Evolutionary conservation across 768 basidiomycete genomes (phyloP), one percentile per base, ranked within the genome.

Genomic region (Tremella fuciformis): DNA sequence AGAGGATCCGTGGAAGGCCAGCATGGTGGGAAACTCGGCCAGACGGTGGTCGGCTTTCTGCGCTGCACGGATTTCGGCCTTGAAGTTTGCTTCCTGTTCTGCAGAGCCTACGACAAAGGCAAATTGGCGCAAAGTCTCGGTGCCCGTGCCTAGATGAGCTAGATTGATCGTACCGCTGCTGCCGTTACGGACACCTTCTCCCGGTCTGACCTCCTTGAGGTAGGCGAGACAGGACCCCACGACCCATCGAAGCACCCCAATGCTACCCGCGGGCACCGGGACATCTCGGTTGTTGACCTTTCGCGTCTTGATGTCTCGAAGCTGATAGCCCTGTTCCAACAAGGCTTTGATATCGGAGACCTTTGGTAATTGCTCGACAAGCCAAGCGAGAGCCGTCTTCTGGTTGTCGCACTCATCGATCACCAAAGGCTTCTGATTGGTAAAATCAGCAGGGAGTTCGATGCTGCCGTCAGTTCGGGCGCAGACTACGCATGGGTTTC

Each of bases 211-310:
- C 26, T 66, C 68, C 39, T 63, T 66, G 25, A 70, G 48, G 49
- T 70, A 65, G 8, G 68, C 68, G 41, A 63, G 57, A 57, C 68
- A 70, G 0, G 65, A 64, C 2, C 68, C 67, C 3, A 69, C 58
- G 1, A 61, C 60, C 68, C 68, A 70, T 38, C 68, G 46, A 1
- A 70, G 49, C 2, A 70, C 63, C 2, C 62, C 65, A 8, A 70
- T 59, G 9, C 55, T 37, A 1, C 65, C 68, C 15, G 53, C 11
- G 4, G 55, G 58, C 2, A 46, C 50, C 8, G 49, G 47, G 26
- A 65, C 21, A 34, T 34, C 29, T 34, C 29, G 29, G 11, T 34
- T 34, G 29, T 34, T 34, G 6, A 11, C 29, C 29, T 34, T 34
- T 34, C 29, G 29, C 11, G 29, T 34, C n/a, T 46, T 22, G 42